These are phyloP conservation scores for Crithidia brevicula DNA, from an alignment of 208 protist species.

Conservation along the genomic window DNA sequence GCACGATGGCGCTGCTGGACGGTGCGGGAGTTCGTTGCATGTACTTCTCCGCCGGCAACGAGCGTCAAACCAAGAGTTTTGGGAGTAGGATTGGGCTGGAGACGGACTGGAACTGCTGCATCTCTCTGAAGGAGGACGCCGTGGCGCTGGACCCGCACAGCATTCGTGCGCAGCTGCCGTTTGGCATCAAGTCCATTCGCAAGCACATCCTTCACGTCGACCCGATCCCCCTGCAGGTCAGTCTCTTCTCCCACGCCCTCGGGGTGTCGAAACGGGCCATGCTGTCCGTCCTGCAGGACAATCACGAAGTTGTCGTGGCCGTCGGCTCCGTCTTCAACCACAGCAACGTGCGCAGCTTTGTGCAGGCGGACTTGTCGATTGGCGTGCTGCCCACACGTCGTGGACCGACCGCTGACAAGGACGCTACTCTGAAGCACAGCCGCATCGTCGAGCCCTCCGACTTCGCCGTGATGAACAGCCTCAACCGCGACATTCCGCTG, in stretches of 20 bases:
- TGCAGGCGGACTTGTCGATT: slow-evolving; percentile 91
- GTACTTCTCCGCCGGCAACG: slow-evolving; percentile 87
- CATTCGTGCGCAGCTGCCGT: slow-evolving; percentile 93
- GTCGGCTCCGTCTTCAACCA: slow-evolving; percentile 93
- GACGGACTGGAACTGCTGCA: slow-evolving; percentile 97
- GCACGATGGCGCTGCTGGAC: slow-evolving; percentile 73
- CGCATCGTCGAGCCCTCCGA: slow-evolving; percentile 79
- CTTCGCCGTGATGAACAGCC: slow-evolving; percentile 50
- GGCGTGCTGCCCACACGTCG: slow-evolving; percentile 86
- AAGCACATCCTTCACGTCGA: slow-evolving; percentile 94
- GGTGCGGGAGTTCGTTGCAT: slow-evolving; percentile 95
- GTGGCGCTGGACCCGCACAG: slow-evolving; percentile 82
- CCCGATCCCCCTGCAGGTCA: slow-evolving; percentile 95
- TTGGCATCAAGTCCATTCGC: slow-evolving; percentile 93
- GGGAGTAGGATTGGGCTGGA: slow-evolving; percentile 91
- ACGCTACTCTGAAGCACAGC: slow-evolving; percentile 50
- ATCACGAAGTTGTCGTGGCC: slow-evolving; percentile 93
- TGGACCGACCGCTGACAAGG: slow-evolving; percentile 74
- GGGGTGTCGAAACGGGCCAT: slow-evolving; percentile 88
- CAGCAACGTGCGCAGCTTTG: slow-evolving; percentile 91
- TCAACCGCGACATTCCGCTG: slow-evolving; percentile 77
- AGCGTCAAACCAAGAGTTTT: slow-evolving; percentile 91
- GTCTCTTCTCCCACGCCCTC: slow-evolving; percentile 93
- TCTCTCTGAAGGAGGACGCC: slow-evolving; percentile 89
- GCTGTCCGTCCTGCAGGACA: slow-evolving; percentile 94